Evolutionary conservation across 352 stramenopile genomes (phyloP).

Genomic region (Thraustochytrium sp.): DNA sequence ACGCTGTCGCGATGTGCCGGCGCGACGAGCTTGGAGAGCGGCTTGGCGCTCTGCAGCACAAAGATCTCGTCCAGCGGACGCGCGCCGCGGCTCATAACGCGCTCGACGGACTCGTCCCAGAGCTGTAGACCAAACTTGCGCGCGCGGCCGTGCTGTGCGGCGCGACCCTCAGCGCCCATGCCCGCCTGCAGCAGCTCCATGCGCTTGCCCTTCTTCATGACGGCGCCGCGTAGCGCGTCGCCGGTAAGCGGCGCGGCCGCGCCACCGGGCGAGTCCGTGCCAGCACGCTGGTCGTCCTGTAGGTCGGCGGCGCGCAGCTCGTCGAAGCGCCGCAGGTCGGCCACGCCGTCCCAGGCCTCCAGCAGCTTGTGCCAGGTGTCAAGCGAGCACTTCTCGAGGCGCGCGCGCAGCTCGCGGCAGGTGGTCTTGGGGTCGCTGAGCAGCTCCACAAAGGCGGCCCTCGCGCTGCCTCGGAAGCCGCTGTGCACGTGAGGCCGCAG

Average conservation of each 20-base stretch:
- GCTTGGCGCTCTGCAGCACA: background rate
- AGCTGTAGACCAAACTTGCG: background rate
- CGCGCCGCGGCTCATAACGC: background rate
- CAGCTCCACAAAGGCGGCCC: background rate
- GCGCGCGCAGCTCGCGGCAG: background rate
- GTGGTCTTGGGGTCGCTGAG: background rate
- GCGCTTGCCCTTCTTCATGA: slow-evolving; percentile 15
- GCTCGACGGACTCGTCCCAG: background rate
- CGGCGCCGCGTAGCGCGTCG: background rate
- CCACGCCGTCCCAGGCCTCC: background rate
- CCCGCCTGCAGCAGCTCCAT: slow-evolving; percentile 8
- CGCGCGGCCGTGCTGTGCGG: background rate
- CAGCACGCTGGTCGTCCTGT: background rate
- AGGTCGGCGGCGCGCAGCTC: background rate
- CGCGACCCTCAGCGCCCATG: background rate
- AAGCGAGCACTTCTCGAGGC: background rate
- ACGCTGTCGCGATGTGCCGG: background rate
- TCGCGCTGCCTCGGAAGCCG: background rate
- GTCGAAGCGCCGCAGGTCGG: background rate
- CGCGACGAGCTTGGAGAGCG: background rate
- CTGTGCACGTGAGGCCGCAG: background rate
- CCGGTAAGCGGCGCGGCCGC: too few species aligned
- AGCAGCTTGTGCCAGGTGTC: background rate
- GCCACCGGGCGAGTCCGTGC: too few species aligned
- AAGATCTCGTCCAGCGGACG: slow-evolving; percentile 27